Evolutionary conservation across 129 eudicot genomes (phyloP).

Genomic region (Flaveria sonorensis): DNA sequence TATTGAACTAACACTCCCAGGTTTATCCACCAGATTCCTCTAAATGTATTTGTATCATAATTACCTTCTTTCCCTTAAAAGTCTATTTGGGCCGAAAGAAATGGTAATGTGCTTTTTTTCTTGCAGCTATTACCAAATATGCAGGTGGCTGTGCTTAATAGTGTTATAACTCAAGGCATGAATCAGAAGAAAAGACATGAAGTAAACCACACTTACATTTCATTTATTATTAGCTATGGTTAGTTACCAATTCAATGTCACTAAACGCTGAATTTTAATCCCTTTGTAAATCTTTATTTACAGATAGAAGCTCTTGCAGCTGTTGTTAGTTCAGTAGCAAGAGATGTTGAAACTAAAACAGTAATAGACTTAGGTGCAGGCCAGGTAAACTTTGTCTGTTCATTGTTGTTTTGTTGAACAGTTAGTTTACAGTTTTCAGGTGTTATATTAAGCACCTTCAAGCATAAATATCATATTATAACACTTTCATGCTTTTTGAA

Average conservation of each 20-base stretch:
- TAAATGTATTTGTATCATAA: neutral
- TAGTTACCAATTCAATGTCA: neutral
- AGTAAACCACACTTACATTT: slow-evolving; percentile 45
- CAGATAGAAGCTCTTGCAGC: slow-evolving; percentile 84
- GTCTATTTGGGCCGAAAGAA: slow-evolving; percentile 6
- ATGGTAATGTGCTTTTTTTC: slow-evolving; percentile 18
- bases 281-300: slow-evolving; percentile 12
- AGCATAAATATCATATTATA: neutral
- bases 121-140: slow-evolving; percentile 69
- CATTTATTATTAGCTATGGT: slow-evolving; percentile 17
- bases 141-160: slow-evolving; percentile 50
- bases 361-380: slow-evolving; percentile 93
- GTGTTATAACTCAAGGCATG: slow-evolving; percentile 91
- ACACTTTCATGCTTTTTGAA: neutral
- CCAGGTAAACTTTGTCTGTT: slow-evolving; percentile 48
- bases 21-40: neutral
- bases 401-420: neutral
- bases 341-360: slow-evolving; percentile 55
- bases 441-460: neutral
- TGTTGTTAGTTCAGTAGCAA: slow-evolving; percentile 60
- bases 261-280: neutral
- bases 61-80: neutral
- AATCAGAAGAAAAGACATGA: slow-evolving; percentile 86
- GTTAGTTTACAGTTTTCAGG: neutral
- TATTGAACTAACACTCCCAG: neutral